Evolutionary conservation across 495 filamentous ascomycete species (phyloP), one percentile per base, ranked within the genome.

Genomic region (Glarea lozoyensis): DNA sequence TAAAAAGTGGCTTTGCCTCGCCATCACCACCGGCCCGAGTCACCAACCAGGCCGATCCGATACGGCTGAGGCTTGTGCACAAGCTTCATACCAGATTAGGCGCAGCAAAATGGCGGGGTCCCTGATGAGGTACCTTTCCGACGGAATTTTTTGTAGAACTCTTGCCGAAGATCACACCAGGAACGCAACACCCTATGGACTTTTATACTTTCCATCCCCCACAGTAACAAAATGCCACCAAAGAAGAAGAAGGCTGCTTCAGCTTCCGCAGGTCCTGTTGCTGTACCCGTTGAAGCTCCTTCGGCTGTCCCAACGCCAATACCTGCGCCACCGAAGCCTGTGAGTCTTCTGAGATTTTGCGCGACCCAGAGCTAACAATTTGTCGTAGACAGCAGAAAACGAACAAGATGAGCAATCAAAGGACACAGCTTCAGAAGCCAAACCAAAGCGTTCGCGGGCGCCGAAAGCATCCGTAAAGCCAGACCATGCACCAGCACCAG

Each of bases 361-460:
- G n/a, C n/a, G n/a, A n/a, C n/a, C n/a, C n/a, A n/a, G n/a, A n/a
- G n/a, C n/a, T n/a, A n/a, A n/a, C n/a, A n/a, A n/a, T n/a, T n/a
- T n/a, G n/a, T n/a, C n/a, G n/a, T n/a, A n/a, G n/a, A 35, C 19
- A 2, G 49, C 25, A 37, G 13, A 40, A 36, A 19, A 16, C 11
- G 19, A 33, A 10, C 18, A 44, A 4, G 31, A 27, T 44, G 41
- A 16, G 7, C 30, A 21, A 7, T 31, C 33, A 11, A 30, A 27
- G 36, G 33, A 34, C 31, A 10, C 22, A 32, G 21, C 29, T 4
- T n/a, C 29, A 13, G 50, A 56, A 25, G 15, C 45, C 27, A 58
- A 55, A 39, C 41, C 24, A 24, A 53, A 53, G 44, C 43, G 52
- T 10, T 48, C 46, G 15, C 43, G 43, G 33, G 43, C 45, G 6